Percentiles rank a stretch among this genome's conserved stretches.
Conservation (phyloP, 1,284 basidiomycete species). For the Thecaphora thlaspeos region DNA sequence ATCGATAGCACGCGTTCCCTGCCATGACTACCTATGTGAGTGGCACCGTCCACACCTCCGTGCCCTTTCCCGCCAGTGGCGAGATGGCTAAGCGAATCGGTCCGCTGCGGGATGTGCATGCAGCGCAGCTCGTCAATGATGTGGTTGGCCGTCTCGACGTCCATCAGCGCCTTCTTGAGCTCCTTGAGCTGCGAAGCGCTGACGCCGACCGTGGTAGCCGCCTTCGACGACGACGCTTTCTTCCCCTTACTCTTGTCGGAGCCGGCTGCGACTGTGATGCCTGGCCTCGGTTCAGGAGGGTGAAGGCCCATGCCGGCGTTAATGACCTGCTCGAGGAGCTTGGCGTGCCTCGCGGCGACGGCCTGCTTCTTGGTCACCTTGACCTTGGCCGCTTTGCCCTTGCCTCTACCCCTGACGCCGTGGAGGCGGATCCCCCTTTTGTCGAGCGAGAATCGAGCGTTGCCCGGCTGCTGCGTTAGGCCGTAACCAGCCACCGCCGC, state of each 20-base stretch:
- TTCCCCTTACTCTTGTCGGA: constrained; percentile 18
- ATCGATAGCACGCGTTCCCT: constrained; percentile 28
- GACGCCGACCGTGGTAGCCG: constrained; percentile 16
- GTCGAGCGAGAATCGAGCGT: constrained; percentile 32
- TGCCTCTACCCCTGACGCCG: background rate
- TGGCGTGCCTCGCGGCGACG: constrained; percentile 43
- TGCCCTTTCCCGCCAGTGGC: constrained; percentile 24
- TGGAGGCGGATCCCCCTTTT: constrained; percentile 24
- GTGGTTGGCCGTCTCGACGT: constrained; percentile 38
- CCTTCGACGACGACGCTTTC: constrained; percentile 7
- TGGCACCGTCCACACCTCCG: too few species aligned
- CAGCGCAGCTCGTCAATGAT: constrained; percentile 46
- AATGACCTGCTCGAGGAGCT: constrained; percentile 45
- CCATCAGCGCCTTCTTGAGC: constrained; percentile 45
- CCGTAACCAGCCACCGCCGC: too few species aligned
- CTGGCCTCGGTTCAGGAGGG: constrained; percentile 9
- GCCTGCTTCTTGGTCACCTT: constrained; percentile 40
- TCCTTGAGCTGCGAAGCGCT: constrained; percentile 31
- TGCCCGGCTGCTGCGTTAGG: background rate
- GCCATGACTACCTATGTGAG: constrained; percentile 26
- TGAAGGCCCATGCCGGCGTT: constrained; percentile 40
- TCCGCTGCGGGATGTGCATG: constrained; percentile 24
- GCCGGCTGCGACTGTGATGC: too few species aligned
- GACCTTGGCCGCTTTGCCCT: constrained; percentile 28
- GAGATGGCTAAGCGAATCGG: too few species aligned